These are phyloP conservation scores for Xylaria bambusicola DNA, from an alignment of 495 filamentous ascomycete species.

Conservation along the genomic window DNA sequence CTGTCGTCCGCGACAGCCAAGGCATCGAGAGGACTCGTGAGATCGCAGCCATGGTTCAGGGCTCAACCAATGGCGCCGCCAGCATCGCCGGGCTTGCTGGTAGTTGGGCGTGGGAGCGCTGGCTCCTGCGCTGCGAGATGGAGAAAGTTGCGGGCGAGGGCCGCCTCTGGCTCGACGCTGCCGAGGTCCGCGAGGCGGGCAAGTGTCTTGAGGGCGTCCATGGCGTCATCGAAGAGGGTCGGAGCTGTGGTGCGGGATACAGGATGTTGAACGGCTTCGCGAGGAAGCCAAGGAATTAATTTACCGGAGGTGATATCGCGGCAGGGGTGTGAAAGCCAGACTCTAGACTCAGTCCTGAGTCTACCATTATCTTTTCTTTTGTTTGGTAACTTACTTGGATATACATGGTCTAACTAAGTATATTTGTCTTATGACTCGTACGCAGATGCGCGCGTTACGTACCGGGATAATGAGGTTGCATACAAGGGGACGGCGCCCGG, in stretches of 20 bases:
- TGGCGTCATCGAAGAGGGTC: slow-evolving; percentile 80
- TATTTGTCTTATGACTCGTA: too few species aligned
- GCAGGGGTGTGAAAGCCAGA: too few species aligned
- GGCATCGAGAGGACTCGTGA: slow-evolving; percentile 53
- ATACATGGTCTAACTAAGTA: too few species aligned
- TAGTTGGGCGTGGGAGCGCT: slow-evolving; percentile 93
- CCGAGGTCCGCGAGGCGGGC: slow-evolving; percentile 49
- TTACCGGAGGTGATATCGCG: too few species aligned
- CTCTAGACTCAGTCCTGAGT: neutral
- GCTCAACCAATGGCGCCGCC: slow-evolving; percentile 72
- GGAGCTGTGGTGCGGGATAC: slow-evolving; percentile 78
- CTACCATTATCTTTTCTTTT: neutral
- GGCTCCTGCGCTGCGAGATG: slow-evolving; percentile 82
- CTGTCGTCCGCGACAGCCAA: slow-evolving; percentile 33
- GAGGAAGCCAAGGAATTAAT: slow-evolving; percentile 64
- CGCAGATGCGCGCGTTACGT: neutral
- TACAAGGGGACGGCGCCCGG: neutral
- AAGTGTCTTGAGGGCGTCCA: slow-evolving; percentile 74
- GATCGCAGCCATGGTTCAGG: slow-evolving; percentile 66
- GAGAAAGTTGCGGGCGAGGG: slow-evolving; percentile 74
- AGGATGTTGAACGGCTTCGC: slow-evolving; percentile 85
- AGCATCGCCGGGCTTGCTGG: slow-evolving; percentile 79
- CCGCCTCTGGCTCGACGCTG: slow-evolving; percentile 52
- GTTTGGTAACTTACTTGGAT: neutral
- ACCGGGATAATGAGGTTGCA: neutral